Percentiles rank a stretch among this genome's conserved stretches.
These are phyloP conservation scores for Metschnikowia lunata DNA, from an alignment of 805 yeast genomes.

Conservation along the genomic window DNA sequence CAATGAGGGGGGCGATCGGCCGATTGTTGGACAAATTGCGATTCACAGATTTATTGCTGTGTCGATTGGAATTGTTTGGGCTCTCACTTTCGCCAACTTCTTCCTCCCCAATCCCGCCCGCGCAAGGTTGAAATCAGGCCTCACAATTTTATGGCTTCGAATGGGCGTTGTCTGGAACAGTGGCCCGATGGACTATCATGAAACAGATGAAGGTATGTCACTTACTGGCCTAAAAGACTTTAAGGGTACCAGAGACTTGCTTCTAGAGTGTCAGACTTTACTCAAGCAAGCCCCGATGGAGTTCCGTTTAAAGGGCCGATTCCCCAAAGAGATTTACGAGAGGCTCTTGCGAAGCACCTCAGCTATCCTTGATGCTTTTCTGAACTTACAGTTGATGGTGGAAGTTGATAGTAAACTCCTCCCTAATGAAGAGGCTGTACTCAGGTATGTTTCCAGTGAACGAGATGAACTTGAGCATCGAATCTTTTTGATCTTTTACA, in stretches of 20 bases:
- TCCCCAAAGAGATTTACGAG: constrained; percentile 52
- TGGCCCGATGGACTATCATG: constrained; percentile 57
- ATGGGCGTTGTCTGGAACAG: constrained; percentile 79
- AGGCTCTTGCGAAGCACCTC: constrained; percentile 53
- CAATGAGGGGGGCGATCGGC: constrained; percentile 66
- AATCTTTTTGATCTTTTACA: constrained; percentile 71
- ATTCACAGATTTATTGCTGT: constrained; percentile 74
- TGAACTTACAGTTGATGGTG: constrained; percentile 66
- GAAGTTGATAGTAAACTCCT: constrained; percentile 54
- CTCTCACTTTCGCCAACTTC: constrained; percentile 59
- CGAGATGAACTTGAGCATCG: constrained; percentile 67
- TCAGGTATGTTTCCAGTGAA: constrained; percentile 52
- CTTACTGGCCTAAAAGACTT: constrained; percentile 43
- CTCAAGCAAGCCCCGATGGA: constrained; percentile 73
- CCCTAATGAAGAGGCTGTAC: constrained; percentile 50
- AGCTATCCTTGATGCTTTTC: constrained; percentile 67
- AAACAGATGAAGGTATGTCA: constrained; percentile 16
- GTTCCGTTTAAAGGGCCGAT: constrained; percentile 67
- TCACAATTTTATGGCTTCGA: constrained; percentile 70
- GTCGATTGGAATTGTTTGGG: constrained; percentile 71
- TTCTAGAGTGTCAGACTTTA: constrained; percentile 56
- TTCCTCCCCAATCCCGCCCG: constrained; percentile 77
- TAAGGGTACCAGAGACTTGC: constrained; percentile 47
- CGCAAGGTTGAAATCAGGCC: constrained; percentile 56
- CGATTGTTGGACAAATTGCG: constrained; percentile 70